Base-by-base conservation (phyloP, 2,329 filamentous ascomycete species). In the Periconia sp. region DNA sequence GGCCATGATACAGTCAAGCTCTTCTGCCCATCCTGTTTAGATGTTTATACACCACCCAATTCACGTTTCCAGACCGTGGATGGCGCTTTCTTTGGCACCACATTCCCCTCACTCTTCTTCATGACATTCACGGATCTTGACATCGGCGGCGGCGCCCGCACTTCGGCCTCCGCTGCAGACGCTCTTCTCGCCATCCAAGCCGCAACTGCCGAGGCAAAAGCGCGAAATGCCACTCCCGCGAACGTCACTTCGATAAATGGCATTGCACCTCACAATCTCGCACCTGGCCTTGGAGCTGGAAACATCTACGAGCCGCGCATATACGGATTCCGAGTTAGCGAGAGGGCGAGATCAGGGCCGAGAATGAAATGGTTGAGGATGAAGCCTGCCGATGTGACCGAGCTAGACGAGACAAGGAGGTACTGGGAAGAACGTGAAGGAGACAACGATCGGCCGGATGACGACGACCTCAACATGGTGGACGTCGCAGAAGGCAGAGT, bases 91-190 rank as follows among this genome's bases (percentile, higher is more conserved):
- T 99, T 99, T 65, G 94, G 94, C 34, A 92, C 94, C 40, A 99
- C 94, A 0, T 99, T 99, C 69, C 92, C 92, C 49, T 91, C 91
- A 32, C 84, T 99, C 46, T 99, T 99, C 76, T 90, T 99, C 69
- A 92, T 99, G 78, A 99, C 92, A 26, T 99, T 97, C 71, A 92
- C 94, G 24, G 94, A 99, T 66, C 88, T 96, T 65, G 91, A 96
- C 58, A 84, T 97, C 46, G 78, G 85, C 24, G 86, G 85, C 22
- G 86, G 87, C 62, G 65, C 84, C 84, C 57, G 85, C 85, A 63
- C 60, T 43, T 58, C 63, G 10, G 49, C 59, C 2, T 57, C 61
- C 28, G 64, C 64, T 35, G 61, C 65, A 26, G 65, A 69, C 33
- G 61, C 64, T 18, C 59, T 70, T 31, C 48, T 63, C 26, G 61